phyloP scores from a whole-genome alignment of 495 filamentous ascomycete species.

The Neurospora sp. region DNA sequence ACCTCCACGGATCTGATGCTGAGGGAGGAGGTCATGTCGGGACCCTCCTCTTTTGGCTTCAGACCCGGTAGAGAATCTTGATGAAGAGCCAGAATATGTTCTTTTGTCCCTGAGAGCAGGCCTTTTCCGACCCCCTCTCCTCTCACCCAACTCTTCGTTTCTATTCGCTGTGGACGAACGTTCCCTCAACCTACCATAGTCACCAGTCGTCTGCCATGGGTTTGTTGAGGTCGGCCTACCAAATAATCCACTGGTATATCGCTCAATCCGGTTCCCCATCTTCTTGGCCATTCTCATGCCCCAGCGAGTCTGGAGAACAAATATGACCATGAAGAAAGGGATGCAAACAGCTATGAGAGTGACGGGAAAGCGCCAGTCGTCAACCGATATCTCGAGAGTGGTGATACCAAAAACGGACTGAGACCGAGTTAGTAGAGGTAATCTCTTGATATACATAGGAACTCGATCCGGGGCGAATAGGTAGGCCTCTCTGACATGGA shows the following conservation, averaged over 20 bases:
- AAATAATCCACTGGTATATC: neutral
- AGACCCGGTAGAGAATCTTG: neutral
- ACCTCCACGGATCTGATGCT: neutral
- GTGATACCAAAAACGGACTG: slow-evolving; percentile 26
- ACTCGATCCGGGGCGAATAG: neutral
- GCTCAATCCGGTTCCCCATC: neutral
- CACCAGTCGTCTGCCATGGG: neutral
- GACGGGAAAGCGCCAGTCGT: slow-evolving; percentile 22
- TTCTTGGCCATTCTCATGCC: slow-evolving; percentile 7
- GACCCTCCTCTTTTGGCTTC: neutral
- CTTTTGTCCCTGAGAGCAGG: neutral
- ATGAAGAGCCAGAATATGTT: neutral
- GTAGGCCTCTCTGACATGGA: neutral
- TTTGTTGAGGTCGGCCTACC: neutral
- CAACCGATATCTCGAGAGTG: slow-evolving; percentile 12
- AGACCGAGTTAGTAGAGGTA: neutral
- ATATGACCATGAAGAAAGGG: slow-evolving; percentile 24
- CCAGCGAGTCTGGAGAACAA: slow-evolving; percentile 17
- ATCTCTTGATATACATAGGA: neutral
- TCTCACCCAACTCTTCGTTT: neutral
- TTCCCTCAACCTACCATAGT: neutral
- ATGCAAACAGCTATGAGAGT: slow-evolving; percentile 24
- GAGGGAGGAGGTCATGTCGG: neutral
- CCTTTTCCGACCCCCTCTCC: neutral
- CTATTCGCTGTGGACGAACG: neutral